phyloP scores from a whole-genome alignment of 2,329 filamentous ascomycete species.

The Fusarium sp. region DNA sequence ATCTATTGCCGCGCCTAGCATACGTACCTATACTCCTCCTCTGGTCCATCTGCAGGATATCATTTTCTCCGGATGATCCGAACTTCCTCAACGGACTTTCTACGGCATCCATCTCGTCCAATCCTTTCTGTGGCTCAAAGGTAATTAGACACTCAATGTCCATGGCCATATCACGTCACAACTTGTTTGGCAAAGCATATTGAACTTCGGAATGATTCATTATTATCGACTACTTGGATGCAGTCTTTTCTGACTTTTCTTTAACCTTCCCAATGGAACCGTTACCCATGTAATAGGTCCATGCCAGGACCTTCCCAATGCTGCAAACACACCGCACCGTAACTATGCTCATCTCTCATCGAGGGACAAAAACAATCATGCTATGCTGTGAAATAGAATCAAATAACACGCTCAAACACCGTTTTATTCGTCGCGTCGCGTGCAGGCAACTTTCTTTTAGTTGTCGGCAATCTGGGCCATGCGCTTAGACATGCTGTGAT shows the following conservation, averaged over 20 bases:
- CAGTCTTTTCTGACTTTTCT: constrained; percentile 47
- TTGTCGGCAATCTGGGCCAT: constrained; percentile 61
- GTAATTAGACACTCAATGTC: neutral
- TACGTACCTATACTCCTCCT: neutral
- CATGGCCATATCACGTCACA: neutral
- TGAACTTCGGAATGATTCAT: constrained; percentile 38
- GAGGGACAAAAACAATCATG: constrained; percentile 38
- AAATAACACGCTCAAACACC: constrained; percentile 37
- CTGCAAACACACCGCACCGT: constrained; percentile 44
- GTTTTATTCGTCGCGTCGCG: constrained; percentile 22
- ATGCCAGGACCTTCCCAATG: constrained; percentile 44
- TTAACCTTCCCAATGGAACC: constrained; percentile 41
- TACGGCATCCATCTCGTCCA: neutral
- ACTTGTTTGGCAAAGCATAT: neutral
- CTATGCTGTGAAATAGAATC: constrained; percentile 41
- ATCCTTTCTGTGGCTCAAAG: neutral
- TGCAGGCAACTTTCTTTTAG: constrained; percentile 18
- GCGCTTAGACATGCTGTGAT: constrained; percentile 72
- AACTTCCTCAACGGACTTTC: neutral
- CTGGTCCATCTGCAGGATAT: neutral
- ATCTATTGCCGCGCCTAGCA: neutral
- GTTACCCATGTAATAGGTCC: constrained; percentile 35
- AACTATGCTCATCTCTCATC: constrained; percentile 44
- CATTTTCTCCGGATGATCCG: neutral
- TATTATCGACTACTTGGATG: constrained; percentile 42